Base-by-base conservation (phyloP, 148 eudicot species). In the Bassia scoparia region DNA sequence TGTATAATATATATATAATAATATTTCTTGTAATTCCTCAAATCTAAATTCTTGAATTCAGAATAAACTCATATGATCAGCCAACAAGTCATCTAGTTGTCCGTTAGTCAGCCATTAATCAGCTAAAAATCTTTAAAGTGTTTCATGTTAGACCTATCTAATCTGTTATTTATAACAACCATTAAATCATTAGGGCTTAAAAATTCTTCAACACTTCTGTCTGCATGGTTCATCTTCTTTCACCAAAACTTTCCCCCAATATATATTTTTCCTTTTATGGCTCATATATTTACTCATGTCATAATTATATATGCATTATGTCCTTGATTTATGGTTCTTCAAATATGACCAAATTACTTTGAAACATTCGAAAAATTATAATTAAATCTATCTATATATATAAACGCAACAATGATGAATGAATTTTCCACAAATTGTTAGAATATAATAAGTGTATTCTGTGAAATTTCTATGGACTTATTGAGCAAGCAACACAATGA, bases 201-300 rank as follows among this genome's bases (percentile, higher is more conserved):
- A n/a, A n/a, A 72, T 80, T 58, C 83, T 82, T 63, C 71, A 84
- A 81, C 76, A 78, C 71, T 80, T 71, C 53, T 55, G 74, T 76
- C 78, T 83, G 80, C 83, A 83, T 61, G 81, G 77, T 80, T 78
- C 77, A 79, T 87, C 90, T 78, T 83, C 90, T 76, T 72, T 74
- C 49, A 69, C 81, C 65, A 83, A 81, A 72, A 86, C 70, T 33
- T 70, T 54, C 60, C 67, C 34, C 74, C 81, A 64, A 64, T 64
- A 41, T n/a, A 66, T 66, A 0, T 63, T n/a, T 63, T 12, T 14
- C 46, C 43, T 61, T 20, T 35, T 68, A 81, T 74, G n/a, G 72
- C 1, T 41, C 46, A 64, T 54, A 50, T 66, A 31, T 31, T 53
- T 24, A 46, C 70, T n/a, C 14, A 17, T 37, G 11, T n/a, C 38